A percentile compares a stretch with the other conserved stretches of the same genome.
Evolutionary conservation across 1,139 yeast species (phyloP).

Genomic region (Torulaspora globosa): DNA sequence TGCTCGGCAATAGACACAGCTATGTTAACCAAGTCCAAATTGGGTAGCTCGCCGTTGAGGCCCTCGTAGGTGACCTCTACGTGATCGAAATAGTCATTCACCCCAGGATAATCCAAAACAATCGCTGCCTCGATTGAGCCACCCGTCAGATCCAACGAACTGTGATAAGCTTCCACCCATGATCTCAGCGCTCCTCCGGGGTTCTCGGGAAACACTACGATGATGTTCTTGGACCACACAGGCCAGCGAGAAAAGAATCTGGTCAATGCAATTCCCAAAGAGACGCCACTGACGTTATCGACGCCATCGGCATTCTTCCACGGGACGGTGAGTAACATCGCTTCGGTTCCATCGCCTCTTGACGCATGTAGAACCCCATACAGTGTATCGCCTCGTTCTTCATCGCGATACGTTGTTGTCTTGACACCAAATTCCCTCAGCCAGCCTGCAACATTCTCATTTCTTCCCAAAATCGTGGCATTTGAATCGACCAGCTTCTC

Average conservation of each 20-base stretch:
- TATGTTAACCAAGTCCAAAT: conserved; percentile 80
- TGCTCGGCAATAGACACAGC: conserved; percentile 68
- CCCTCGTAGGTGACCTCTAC: conserved; percentile 82
- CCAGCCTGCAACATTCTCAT: conserved; percentile 53
- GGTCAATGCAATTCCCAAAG: conserved; percentile 68
- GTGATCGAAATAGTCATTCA: conserved; percentile 63
- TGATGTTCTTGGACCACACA: conserved; percentile 92
- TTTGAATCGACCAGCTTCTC: conserved; percentile 34
- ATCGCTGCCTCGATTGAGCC: conserved; percentile 93
- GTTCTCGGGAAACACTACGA: conserved; percentile 77
- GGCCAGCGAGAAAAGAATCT: conserved; percentile 81
- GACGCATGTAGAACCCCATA: conserved; percentile 91
- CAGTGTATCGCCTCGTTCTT: conserved; percentile 49
- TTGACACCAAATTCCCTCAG: conserved; percentile 69
- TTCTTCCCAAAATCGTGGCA: conserved; percentile 39
- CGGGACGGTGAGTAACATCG: conserved; percentile 87
- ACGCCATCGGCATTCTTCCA: conserved; percentile 63
- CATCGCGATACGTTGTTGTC: conserved; percentile 49
- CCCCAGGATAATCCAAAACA: conserved; percentile 72
- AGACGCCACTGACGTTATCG: conserved; percentile 73
- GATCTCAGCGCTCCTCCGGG: conserved; percentile 64
- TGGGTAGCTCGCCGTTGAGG: conserved; percentile 91
- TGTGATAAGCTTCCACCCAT: conserved; percentile 96
- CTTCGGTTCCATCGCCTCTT: conserved; percentile 93
- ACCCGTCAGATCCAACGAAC: conserved; percentile 80